Conservation (phyloP, 2,329 filamentous ascomycete species). For the Fusarium multiceps region DNA sequence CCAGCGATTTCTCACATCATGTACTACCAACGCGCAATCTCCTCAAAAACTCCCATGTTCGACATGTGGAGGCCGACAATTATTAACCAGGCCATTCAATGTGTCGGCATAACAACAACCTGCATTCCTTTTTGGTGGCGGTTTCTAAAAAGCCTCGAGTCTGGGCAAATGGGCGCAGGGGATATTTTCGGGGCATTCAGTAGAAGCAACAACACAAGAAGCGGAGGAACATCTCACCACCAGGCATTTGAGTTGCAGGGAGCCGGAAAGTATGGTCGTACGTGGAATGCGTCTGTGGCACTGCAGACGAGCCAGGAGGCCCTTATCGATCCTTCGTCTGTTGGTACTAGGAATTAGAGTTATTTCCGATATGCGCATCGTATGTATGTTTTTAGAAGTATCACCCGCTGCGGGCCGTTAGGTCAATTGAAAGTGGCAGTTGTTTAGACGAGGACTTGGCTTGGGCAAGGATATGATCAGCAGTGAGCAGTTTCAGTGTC, state of each 20-base stretch:
- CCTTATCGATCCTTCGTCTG: constrained; percentile 11
- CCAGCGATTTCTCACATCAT: constrained; percentile 9
- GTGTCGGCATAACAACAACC: constrained; percentile 12
- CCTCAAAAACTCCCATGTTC: background rate
- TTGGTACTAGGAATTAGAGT: background rate
- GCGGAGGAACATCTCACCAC: background rate
- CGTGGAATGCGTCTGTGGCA: constrained; percentile 13
- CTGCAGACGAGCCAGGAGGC: constrained; percentile 24
- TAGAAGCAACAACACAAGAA: constrained; percentile 16
- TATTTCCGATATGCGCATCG: background rate
- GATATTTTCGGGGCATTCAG: constrained; percentile 4
- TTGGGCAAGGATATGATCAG: background rate
- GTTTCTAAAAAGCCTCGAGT: constrained; percentile 17
- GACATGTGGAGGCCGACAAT: constrained; percentile 17
- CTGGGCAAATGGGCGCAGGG: constrained; percentile 11
- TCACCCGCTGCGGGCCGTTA: background rate
- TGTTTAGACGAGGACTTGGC: constrained; percentile 3
- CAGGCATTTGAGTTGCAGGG: constrained; percentile 11
- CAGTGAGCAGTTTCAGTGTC: background rate
- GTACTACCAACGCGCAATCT: background rate
- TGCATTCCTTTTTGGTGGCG: constrained; percentile 22
- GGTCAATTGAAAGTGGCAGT: background rate
- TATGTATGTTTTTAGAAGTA: background rate
- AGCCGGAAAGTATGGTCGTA: constrained; percentile 7
- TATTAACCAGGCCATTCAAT: constrained; percentile 14